Evolutionary conservation across 1,284 basidiomycete genomes (phyloP).

Genomic region (Apiotrichum domesticum): DNA sequence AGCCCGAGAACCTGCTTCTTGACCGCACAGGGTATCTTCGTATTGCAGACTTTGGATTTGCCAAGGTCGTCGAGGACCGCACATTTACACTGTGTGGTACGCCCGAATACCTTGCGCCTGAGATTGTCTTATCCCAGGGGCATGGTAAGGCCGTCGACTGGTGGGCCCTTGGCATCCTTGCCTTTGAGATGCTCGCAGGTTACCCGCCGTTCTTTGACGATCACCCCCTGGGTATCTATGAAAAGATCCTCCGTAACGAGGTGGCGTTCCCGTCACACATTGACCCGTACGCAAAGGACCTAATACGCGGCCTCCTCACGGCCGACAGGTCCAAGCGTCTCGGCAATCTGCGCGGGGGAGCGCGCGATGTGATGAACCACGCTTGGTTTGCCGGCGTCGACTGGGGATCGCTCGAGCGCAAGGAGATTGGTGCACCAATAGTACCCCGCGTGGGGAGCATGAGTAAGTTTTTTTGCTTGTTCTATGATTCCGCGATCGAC

Average conservation of each 20-base stretch:
- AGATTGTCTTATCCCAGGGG: conserved; percentile 50
- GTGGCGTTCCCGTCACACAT: conserved; percentile 50
- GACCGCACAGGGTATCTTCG: conserved; percentile 47
- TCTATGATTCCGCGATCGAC: neutral
- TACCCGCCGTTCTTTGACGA: conserved; percentile 50
- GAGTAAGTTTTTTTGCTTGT: conserved; percentile 34
- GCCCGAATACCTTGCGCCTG: conserved; percentile 50
- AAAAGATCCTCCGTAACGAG: conserved; percentile 49
- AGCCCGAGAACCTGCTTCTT: conserved; percentile 52
- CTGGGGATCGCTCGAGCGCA: conserved; percentile 48
- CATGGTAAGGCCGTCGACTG: conserved; percentile 53
- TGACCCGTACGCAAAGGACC: conserved; percentile 49
- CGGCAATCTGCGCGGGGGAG: conserved; percentile 50
- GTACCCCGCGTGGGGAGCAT: conserved; percentile 48
- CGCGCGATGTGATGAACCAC: conserved; percentile 50
- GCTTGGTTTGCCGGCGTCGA: conserved; percentile 51
- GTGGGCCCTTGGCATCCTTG: conserved; percentile 52
- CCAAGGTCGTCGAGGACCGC: conserved; percentile 49
- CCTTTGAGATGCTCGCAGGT: conserved; percentile 51
- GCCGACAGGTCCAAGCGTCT: conserved; percentile 49
- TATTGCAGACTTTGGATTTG: conserved; percentile 54
- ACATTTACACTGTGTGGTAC: conserved; percentile 50
- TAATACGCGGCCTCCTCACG: conserved; percentile 49
- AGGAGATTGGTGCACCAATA: conserved; percentile 50
- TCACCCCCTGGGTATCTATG: conserved; percentile 47